Evolutionary conservation across 1,284 basidiomycete genomes (phyloP), one percentile per base, ranked within the genome.

Genomic region (Fomes fomentarius): DNA sequence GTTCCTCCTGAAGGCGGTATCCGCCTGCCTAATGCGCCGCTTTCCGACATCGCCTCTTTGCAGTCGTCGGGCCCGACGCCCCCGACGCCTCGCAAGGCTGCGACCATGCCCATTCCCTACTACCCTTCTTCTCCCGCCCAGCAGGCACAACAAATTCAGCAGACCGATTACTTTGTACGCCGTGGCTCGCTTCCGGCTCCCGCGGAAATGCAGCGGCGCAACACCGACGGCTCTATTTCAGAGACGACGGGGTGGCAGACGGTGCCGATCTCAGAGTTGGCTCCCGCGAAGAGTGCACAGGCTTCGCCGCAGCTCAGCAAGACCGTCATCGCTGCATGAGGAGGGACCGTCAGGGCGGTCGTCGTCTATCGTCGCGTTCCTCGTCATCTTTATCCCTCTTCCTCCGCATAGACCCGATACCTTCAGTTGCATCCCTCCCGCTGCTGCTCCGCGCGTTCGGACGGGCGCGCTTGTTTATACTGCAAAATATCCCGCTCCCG

Each of bases 11-110:
- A 81, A 56, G 81, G 80, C 51, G 82, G 81, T 21, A 89, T 89
- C 62, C 83, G 87, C 40, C 79, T 89, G 4, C 87, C 87, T 9
- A 86, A 83, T 54, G 80, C 84, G 3, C 84, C 87, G 2, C 74
- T 89, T 37, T 79, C 79, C 17, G 87, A 88, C 65, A 80, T 89
- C 53, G 80, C 81, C 2, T 79, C 81, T 49, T 72, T 81, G 12
- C 66, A 69, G 47, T 58, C 65, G 47, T 61, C 60, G 31, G 64
- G 64, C 24, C 58, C 61, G 15, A 60, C 63, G 30, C 65, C 71
- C 10, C 71, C 73, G 25, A 64, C 68, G 28, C 74, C 73, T 34
- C 71, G 76, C 58, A 80, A 79, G 64, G 65, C 76, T 2, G 67
- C 71, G 34, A 69, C 77, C 3, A 65, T 72, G 12, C 77, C 79